A percentile compares a stretch with the other conserved stretches of the same genome.
Conservation (phyloP, 202 grass and related monocot species). For the Setaria viridis region DNA sequence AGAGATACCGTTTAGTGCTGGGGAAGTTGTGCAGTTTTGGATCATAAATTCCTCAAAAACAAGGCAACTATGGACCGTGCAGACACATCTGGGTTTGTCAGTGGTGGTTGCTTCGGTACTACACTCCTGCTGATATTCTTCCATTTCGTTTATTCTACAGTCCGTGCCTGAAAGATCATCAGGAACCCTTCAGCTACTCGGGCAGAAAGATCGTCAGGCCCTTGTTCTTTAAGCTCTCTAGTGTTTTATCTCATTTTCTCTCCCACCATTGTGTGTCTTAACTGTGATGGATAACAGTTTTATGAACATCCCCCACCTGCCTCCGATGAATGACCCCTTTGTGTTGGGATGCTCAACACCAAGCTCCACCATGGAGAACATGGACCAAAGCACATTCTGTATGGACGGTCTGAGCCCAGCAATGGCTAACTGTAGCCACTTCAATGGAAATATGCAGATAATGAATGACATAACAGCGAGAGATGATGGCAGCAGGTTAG, state of each 20-base stretch:
- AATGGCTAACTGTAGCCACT: conserved; percentile 42
- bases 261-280: conserved; percentile 1
- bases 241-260: conserved; percentile 27
- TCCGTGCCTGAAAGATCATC: conserved; percentile 42
- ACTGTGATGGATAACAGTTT: conserved; percentile 48
- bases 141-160: conserved; percentile 67
- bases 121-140: conserved; percentile 69
- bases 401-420: conserved; percentile 43
- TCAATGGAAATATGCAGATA: conserved; percentile 22
- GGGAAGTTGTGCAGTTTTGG: conserved; percentile 32
- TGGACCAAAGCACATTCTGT: conserved; percentile 46
- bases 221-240: conserved; percentile 27
- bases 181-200: background rate
- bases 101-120: conserved; percentile 68
- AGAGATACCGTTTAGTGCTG: conserved; percentile 39
- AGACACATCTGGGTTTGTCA: conserved; percentile 83
- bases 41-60: conserved; percentile 40
- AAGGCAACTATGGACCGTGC: conserved; percentile 65
- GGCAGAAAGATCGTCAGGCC: conserved; percentile 8
- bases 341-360: conserved; percentile 30
- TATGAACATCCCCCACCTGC: conserved; percentile 40
- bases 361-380: conserved; percentile 43
- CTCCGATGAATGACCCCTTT: conserved; percentile 44
- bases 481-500: conserved; percentile 68
- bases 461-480: conserved; percentile 36